Evolutionary conservation across 768 basidiomycete species (phyloP), one percentile per base, ranked within the genome.

Genomic region (Lentinus tigrinus): DNA sequence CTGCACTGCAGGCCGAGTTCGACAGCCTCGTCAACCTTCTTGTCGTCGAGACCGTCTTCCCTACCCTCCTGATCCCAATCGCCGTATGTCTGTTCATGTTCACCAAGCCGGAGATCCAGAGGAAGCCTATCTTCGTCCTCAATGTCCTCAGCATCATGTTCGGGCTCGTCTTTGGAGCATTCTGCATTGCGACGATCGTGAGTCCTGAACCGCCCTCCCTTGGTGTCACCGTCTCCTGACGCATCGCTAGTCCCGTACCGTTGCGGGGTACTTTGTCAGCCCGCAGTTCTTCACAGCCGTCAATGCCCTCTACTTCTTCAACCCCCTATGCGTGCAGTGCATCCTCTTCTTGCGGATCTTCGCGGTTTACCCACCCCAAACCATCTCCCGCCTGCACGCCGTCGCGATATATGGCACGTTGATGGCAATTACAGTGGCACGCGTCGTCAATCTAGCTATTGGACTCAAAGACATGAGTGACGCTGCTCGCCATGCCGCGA

Each of bases 301-400:
- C 52, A 64, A 67, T 10, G 40, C 56, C 0, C 50, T 77, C 39
- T 57, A 65, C 16, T 58, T 68, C 16, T 57, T 70, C 47, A 66
- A 71, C 2, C 75, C 75, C 7, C 37, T 76, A 1, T 64, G 74
- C 47, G 68, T 74, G 28, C 75, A 77, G 52, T 71, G 67, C 9
- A 73, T 77, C 47, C 70, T 77, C 17, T 42, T 75, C 19, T 61
- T 75, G 48, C 69, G 76, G 1, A 65, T 77, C 5, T 52, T 69
- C 34, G 72, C 72, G 5, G 70, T 77, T 8, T 77, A 70, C 54
- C 75, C 76, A 0, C 60, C 65, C 3, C 52, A 51, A 1, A 46
- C 53, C 4, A 69, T 68, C 0, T 54, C 69, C 2, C 53, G 28
- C 40, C 38, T 28, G 7, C 62, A 40, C 0, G 46, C 69, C 10